Evolutionary conservation across 2,329 filamentous ascomycete species (phyloP), one percentile per base, ranked within the genome.

Genomic region (Chaetoscypha palmicola): DNA sequence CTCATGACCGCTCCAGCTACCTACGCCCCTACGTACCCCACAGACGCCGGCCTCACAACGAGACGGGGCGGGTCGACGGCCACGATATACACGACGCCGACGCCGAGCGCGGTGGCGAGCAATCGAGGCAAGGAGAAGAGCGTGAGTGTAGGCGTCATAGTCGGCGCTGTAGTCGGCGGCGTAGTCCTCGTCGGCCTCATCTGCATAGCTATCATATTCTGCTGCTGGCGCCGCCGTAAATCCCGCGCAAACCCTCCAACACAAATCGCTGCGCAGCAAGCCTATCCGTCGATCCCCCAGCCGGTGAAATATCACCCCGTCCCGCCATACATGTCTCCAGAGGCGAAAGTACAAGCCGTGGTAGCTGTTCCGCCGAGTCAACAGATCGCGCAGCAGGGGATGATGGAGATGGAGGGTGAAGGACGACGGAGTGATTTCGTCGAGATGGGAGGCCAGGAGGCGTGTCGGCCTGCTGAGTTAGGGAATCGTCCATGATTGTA

Each of bases 181-280:
- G 5, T 38, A 22, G 10, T 38, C 4, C 5, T 38, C 1, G 10
- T 38, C 14, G 35, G 35, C 3, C 16, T 38, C 4, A 14, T 38
- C n/a, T 26, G 11, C 21, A 24, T 38, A 22, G 35, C 19, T 14
- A n/a, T 38, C 5, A 38, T 38, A 4, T 38, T 38, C 35, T 38
- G 35, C 24, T 22, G 22, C 2, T 38, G 35, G 35, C n/a, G 35
- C 8, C 21, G 22, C 12, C 22, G 35, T 26, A 38, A 38, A 22
- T 12, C 9, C 3, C 22, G 17, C 5, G 35, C 21, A 4, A 38
- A 16, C 4, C 7, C 10, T 12, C n/a, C 20, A 22, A 22, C 22
- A 1, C 19, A 17, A 8, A n/a, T 17, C n/a, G 22, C 22, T 5
- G 35, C 35, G 7, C 17, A 26, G 1, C 5, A 3, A 14, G 24